Conservation (phyloP, 2,329 filamentous ascomycete genomes). For the Clarireedia hainanense region DNA sequence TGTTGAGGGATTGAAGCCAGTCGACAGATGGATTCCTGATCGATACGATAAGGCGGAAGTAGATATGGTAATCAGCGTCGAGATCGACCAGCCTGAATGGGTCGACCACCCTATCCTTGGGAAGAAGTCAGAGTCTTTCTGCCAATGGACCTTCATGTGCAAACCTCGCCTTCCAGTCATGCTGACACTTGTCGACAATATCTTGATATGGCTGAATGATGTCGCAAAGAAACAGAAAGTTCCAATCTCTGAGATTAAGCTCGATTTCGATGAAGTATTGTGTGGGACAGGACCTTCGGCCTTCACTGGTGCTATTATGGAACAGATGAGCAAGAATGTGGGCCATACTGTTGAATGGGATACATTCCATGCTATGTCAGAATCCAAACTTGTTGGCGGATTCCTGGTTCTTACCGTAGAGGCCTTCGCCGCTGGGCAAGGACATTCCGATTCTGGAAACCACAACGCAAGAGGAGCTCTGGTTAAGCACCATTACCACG, state of each 20-base stretch:
- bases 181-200: slow-evolving; percentile 59
- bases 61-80: slow-evolving; percentile 62
- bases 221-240: slow-evolving; percentile 52
- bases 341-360: slow-evolving; percentile 50
- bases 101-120: slow-evolving; percentile 56
- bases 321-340: slow-evolving; percentile 49
- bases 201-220: slow-evolving; percentile 56
- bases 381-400: slow-evolving; percentile 56
- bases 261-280: slow-evolving; percentile 67
- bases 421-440: slow-evolving; percentile 65
- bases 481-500: slow-evolving; percentile 69
- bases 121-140: slow-evolving; percentile 61
- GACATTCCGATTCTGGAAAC: slow-evolving; percentile 65
- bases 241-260: slow-evolving; percentile 49
- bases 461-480: slow-evolving; percentile 58
- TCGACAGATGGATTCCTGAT: slow-evolving; percentile 52
- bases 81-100: slow-evolving; percentile 63
- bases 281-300: slow-evolving; percentile 65
- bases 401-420: slow-evolving; percentile 63
- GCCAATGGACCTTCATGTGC: slow-evolving; percentile 68
- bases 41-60: slow-evolving; percentile 56
- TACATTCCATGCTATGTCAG: slow-evolving; percentile 55
- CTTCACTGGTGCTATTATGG: slow-evolving; percentile 57
- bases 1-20: slow-evolving; percentile 43
- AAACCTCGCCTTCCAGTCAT: slow-evolving; percentile 61